Conservation (phyloP, 179 eudicot genomes). For the Silene vulgaris region DNA sequence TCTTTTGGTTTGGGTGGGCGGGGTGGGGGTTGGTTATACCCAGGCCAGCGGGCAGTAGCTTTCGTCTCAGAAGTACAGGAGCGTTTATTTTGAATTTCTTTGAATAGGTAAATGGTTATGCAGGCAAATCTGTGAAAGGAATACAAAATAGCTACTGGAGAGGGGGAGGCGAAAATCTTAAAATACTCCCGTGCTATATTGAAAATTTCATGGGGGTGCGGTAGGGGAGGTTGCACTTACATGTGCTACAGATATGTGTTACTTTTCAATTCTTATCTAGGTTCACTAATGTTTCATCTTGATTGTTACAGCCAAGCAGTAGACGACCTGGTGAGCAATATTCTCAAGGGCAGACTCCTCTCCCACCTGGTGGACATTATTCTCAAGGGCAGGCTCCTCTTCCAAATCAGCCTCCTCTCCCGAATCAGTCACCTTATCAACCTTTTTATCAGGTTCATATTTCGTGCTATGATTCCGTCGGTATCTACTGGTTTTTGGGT, state of each 20-base stretch:
- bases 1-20: neutral
- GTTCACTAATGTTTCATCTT: conserved; percentile 4
- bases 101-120: neutral
- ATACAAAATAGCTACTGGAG: neutral
- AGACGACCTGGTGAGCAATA: conserved; percentile 49
- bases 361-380: conserved; percentile 34
- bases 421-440: conserved; percentile 48
- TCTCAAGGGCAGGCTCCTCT: conserved; percentile 39
- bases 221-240: neutral
- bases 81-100: neutral
- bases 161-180: neutral
- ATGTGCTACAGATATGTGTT: no score
- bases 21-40: neutral
- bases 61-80: neutral
- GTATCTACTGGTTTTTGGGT: neutral
- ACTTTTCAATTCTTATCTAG: no score
- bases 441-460: conserved; percentile 68
- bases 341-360: conserved; percentile 40
- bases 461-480: neutral
- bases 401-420: conserved; percentile 38
- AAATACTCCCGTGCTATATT: neutral
- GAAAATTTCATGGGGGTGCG: neutral
- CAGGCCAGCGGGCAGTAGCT: neutral
- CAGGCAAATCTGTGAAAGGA: neutral
- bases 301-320: conserved; percentile 42